Evolutionary conservation across 1,284 basidiomycete species (phyloP).

Genomic region (Ganoderma resinaceum): DNA sequence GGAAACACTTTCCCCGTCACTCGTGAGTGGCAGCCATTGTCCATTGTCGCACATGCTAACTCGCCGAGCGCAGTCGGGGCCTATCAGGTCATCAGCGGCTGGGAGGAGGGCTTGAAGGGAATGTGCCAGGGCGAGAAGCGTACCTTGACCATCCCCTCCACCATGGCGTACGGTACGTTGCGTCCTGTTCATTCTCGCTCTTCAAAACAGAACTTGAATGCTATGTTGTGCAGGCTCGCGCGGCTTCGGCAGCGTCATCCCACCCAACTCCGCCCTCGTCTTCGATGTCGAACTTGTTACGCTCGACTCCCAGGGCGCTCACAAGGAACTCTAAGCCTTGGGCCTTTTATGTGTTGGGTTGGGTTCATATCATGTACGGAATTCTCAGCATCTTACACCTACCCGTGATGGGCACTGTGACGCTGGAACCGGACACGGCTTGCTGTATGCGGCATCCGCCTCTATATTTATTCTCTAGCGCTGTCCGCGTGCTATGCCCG

Average conservation of each 20-base stretch:
- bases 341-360: background rate
- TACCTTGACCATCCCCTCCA: constrained; percentile 84
- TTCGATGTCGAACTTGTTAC: constrained; percentile 88
- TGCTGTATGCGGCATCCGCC: too few species aligned
- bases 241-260: constrained; percentile 83
- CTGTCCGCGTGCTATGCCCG: too few species aligned
- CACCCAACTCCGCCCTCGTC: constrained; percentile 83
- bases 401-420: too few species aligned
- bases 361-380: background rate
- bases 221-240: constrained; percentile 61
- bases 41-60: background rate
- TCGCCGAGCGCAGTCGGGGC: constrained; percentile 64
- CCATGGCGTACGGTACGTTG: constrained; percentile 81
- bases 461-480: too few species aligned
- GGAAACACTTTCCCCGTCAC: constrained; percentile 70
- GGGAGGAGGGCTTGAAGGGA: constrained; percentile 80
- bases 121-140: constrained; percentile 95
- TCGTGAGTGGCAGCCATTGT: constrained; percentile 51
- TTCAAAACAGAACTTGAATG: background rate
- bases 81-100: constrained; percentile 85
- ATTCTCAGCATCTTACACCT: too few species aligned
- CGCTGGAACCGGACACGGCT: too few species aligned
- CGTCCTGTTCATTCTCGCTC: background rate
- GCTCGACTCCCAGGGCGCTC: constrained; percentile 46
- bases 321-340: constrained; percentile 48